Evolutionary conservation across 345 rosid genomes (phyloP).

Genomic region (Arabis hirsuta): DNA sequence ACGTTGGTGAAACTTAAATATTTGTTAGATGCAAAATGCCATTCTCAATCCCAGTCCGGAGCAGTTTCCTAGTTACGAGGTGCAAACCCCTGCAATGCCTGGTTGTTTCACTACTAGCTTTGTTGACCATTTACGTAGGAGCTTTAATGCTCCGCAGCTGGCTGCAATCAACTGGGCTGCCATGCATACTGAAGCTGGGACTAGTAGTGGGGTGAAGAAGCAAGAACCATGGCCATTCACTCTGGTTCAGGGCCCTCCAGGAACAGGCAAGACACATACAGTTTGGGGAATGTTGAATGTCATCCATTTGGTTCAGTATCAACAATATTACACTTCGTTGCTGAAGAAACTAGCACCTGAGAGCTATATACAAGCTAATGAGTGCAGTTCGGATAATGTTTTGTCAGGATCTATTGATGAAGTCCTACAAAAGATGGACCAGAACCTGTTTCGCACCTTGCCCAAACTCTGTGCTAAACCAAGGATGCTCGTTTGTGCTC

Average conservation of each 20-base stretch:
- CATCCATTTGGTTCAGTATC: constrained; percentile 98
- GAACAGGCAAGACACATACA: constrained; percentile 99
- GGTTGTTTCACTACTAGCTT: constrained; percentile 94
- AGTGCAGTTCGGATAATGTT: constrained; percentile 67
- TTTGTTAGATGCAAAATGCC: constrained; percentile 88
- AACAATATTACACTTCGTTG: constrained; percentile 93
- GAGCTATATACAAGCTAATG: constrained; percentile 87
- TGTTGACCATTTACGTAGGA: constrained; percentile 71
- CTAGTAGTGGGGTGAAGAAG: constrained; percentile 79
- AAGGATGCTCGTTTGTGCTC: constrained; percentile 99
- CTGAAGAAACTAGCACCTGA: constrained; percentile 97
- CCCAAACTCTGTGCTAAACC: constrained; percentile 98
- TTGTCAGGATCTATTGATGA: constrained; percentile 92
- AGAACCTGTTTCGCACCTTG: constrained; percentile 87
- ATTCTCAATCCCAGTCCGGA: constrained; percentile 91
- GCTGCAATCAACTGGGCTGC: constrained; percentile 99
- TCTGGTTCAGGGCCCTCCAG: constrained; percentile 99
- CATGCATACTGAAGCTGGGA: constrained; percentile 99
- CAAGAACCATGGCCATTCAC: constrained; percentile 99
- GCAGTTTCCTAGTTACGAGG: constrained; percentile 91
- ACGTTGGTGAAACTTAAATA: constrained; percentile 30
- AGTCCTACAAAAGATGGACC: constrained; percentile 99
- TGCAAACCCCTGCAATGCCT: constrained; percentile 88
- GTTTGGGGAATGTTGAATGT: constrained; percentile 99
- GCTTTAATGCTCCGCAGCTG: constrained; percentile 91